Base-by-base conservation (phyloP, 495 filamentous ascomycete genomes). In the Xylaria telfairii region DNA sequence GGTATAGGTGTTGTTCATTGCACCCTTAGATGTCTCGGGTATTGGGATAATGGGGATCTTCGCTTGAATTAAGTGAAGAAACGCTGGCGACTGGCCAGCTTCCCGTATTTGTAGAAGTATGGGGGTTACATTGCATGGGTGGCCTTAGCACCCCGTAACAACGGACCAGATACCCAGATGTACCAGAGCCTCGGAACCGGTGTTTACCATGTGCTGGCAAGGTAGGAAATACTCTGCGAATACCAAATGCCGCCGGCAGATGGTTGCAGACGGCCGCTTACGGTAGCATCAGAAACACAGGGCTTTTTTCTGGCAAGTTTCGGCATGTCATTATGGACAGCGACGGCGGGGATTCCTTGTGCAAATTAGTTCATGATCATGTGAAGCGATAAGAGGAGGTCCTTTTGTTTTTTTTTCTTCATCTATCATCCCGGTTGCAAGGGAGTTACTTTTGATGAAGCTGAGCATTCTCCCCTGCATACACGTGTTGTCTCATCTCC, bases 221-320 rank as follows among this genome's bases (percentile, higher is more conserved):
- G n/a, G 10, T 49, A 41, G 64, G 64, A 54, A 66, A 54, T 21
- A 66, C 64, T 66, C 46, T 66, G 64, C 64, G 64, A 66, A 39
- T 54, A 13, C 39, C 34, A 47, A n/a, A 30, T 53, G 46, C 64
- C 46, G 64, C 32, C 64, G 64, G 64, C 64, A 66, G 21, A 64
- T 39, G 13, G 32, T 47, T 39, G 24, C 41, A 64, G n/a, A 53
- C 19, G 13, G 64, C 47, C 12, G 64, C 64, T 66, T 66, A 53
- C 34, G 34, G 39, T 24, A 26, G 60, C 60, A 46, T 2, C n/a
- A 64, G 15, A 10, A 42, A 9, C n/a, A 62, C 1, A 37, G 37
- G 37, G 12, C 21, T 0, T 0, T 42, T 61, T 42, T 10, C 12
- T 6, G 10, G 34, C 47, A 42, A 9, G 47, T 30, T 13, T 42